These are phyloP conservation scores for Chrysosporium queenslandicum DNA, from an alignment of 2,329 filamentous ascomycete species.

Conservation along the genomic window DNA sequence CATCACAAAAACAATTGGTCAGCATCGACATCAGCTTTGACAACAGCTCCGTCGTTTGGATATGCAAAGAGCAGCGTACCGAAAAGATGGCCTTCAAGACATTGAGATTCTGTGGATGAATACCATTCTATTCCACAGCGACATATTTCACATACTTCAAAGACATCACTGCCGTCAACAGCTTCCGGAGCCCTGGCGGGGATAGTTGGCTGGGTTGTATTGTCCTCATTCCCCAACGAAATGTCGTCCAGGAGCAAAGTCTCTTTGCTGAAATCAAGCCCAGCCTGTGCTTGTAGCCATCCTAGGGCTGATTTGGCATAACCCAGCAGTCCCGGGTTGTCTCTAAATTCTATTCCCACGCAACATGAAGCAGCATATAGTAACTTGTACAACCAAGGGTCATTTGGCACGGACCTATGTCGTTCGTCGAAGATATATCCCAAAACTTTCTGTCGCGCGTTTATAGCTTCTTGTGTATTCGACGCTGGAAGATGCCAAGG, in stretches of 20 bases:
- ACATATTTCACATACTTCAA: conserved; percentile 47
- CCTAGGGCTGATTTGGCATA: conserved; percentile 23
- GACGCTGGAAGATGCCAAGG: conserved; percentile 15
- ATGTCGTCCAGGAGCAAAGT: conserved; percentile 21
- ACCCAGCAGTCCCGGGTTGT: conserved; percentile 19
- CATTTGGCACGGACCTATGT: conserved; percentile 14
- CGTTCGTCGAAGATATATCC: conserved; percentile 23
- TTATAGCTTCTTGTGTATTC: conserved; percentile 16
- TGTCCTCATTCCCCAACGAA: neutral
- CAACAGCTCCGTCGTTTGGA: too few relatives aligned
- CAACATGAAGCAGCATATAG: conserved; percentile 31
- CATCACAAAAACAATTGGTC: conserved; percentile 14
- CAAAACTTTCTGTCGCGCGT: conserved; percentile 22
- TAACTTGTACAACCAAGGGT: conserved; percentile 24
- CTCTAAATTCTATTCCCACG: conserved; percentile 25
- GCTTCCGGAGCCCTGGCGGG: conserved; percentile 21
- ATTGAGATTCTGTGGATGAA: conserved; percentile 40
- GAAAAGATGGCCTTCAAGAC: conserved; percentile 44
- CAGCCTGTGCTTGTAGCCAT: conserved; percentile 23
- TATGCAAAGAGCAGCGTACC: conserved; percentile 26
- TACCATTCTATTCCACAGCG: conserved; percentile 39
- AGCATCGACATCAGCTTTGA: too few relatives aligned
- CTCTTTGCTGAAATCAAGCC: conserved; percentile 27
- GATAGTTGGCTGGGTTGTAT: conserved; percentile 12
- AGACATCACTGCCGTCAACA: conserved; percentile 22